These are phyloP conservation scores for Amborella trichopoda DNA, from an alignment of 164 flowering plant genomes.

Conservation along the genomic window DNA sequence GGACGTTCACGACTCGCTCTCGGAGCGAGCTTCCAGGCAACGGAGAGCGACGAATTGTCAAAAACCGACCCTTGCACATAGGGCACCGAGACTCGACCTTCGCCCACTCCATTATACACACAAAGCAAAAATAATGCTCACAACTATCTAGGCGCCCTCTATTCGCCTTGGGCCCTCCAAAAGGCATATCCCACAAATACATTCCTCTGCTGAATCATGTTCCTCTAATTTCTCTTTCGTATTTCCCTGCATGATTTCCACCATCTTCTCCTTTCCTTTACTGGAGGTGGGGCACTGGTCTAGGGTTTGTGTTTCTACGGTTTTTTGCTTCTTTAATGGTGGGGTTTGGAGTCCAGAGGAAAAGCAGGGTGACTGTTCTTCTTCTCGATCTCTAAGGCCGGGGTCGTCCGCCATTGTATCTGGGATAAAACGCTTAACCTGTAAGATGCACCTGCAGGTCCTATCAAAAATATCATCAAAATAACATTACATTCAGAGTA, in stretches of 20 bases:
- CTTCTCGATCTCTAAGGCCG: too few relatives aligned
- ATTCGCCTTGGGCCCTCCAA: constrained; percentile 26
- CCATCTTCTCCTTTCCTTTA: constrained; percentile 6
- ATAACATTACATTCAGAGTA: too few relatives aligned
- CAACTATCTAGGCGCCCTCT: constrained; percentile 67
- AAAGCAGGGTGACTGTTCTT: too few relatives aligned
- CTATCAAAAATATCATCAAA: too few relatives aligned
- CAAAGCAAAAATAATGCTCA: constrained; percentile 71
- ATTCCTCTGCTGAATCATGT: constrained; percentile 1
- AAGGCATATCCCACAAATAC: constrained; percentile 55
- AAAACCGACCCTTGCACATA: constrained; percentile 58
- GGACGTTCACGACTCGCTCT: constrained; percentile 44
- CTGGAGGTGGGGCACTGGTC: too few relatives aligned
- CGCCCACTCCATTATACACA: constrained; percentile 90
- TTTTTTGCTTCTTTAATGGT: too few relatives aligned
- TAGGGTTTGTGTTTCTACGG: too few relatives aligned
- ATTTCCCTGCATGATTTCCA: neutral
- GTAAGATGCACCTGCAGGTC: too few relatives aligned
- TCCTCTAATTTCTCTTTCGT: constrained; percentile 2
- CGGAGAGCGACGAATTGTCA: constrained; percentile 36
- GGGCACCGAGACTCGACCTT: constrained; percentile 77
- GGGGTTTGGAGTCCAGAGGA: too few relatives aligned
- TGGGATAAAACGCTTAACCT: too few relatives aligned
- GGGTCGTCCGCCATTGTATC: too few relatives aligned
- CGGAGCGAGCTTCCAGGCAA: constrained; percentile 26